A percentile compares a stretch with the other conserved stretches of the same genome.
These are phyloP conservation scores for Solanum hybrid DNA, from an alignment of 305 asterid genomes.

Conservation along the genomic window DNA sequence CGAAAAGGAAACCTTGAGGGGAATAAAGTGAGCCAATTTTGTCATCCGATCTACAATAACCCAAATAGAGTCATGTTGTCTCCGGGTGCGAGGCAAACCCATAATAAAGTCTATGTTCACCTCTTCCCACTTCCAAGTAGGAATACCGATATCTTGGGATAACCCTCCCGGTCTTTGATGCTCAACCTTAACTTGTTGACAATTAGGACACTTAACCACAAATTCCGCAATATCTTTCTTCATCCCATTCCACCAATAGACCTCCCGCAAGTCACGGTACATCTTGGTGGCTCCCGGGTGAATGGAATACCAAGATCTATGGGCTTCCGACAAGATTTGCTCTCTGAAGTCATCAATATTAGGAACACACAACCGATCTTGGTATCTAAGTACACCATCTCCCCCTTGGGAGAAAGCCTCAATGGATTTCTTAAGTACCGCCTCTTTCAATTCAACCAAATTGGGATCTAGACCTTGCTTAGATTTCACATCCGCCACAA, in stretches of 20 bases:
- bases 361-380: neutral
- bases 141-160: too few species aligned
- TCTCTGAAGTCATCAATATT: neutral
- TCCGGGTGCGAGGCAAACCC: too few species aligned
- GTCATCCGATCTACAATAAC: too few species aligned
- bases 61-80: too few species aligned
- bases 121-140: too few species aligned
- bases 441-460: neutral
- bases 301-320: neutral
- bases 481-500: neutral
- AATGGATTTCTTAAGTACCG: neutral
- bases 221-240: neutral
- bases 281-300: neutral
- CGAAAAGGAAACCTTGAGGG: too few species aligned
- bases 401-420: neutral
- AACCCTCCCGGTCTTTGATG: too few species aligned
- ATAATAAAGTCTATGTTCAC: too few species aligned
- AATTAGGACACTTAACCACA: neutral
- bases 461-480: neutral
- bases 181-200: neutral
- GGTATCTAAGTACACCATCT: neutral
- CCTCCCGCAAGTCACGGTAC: neutral
- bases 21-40: too few species aligned
- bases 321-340: neutral
- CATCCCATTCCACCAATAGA: neutral